A percentile compares a stretch with the other conserved stretches of the same genome.
Conservation (phyloP, 305 asterid species). For the Plantago coronopus region DNA sequence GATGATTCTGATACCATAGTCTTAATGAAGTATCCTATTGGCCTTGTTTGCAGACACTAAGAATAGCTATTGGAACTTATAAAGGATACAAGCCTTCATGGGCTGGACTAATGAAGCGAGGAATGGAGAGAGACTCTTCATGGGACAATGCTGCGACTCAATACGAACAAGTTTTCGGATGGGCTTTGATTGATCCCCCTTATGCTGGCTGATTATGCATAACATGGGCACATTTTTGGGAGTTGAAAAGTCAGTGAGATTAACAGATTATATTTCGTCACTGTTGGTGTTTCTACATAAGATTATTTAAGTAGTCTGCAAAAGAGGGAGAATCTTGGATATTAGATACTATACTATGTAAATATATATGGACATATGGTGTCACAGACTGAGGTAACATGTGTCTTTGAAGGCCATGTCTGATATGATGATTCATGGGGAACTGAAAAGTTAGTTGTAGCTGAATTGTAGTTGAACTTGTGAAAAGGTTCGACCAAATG, state of each 20-base stretch:
- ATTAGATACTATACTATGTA: too few species aligned
- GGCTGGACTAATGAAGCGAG: slow-evolving; percentile 82
- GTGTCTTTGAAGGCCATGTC: too few species aligned
- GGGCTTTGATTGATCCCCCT: slow-evolving; percentile 87
- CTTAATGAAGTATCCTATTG: background rate
- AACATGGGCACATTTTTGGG: slow-evolving; percentile 11
- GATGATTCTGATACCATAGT: background rate
- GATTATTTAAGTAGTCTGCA: background rate
- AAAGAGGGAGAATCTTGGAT: background rate
- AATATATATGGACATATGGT: too few species aligned
- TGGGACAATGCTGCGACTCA: slow-evolving; percentile 87
- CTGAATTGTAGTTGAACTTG: too few species aligned
- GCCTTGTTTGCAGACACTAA: slow-evolving; percentile 45
- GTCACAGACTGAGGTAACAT: too few species aligned
- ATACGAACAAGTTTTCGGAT: slow-evolving; percentile 72
- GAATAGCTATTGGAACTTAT: slow-evolving; percentile 55
- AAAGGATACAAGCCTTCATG: slow-evolving; percentile 64
- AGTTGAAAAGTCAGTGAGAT: background rate
- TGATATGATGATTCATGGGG: too few species aligned
- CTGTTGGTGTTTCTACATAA: background rate
- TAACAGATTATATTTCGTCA: background rate
- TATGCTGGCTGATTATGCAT: slow-evolving; percentile 47
- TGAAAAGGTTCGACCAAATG: too few species aligned
- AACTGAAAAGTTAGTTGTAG: too few species aligned
- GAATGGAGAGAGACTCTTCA: slow-evolving; percentile 75